Conservation (phyloP, 768 basidiomycete species). For the Termitomyces sp. region DNA sequence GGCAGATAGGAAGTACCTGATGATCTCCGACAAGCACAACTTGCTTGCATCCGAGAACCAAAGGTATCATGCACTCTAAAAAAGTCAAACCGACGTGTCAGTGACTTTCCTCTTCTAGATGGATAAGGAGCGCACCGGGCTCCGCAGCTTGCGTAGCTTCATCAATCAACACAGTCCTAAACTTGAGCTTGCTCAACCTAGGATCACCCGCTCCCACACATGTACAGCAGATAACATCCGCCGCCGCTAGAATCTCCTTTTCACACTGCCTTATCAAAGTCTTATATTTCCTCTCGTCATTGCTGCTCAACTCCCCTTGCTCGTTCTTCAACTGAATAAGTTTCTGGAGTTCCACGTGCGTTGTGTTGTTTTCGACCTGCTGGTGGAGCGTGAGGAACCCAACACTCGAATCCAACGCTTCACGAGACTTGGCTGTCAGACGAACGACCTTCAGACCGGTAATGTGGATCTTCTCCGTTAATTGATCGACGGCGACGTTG, state of each 20-base stretch:
- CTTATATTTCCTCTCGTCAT: constrained; percentile 98
- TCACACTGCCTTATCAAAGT: constrained; percentile 92
- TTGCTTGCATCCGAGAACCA: constrained; percentile 97
- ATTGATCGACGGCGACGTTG: constrained; percentile 98
- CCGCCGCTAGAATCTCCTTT: constrained; percentile 92
- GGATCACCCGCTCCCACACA: constrained; percentile 98
- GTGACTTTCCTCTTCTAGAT: background rate
- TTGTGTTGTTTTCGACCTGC: constrained; percentile 95
- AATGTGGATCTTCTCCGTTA: constrained; percentile 98
- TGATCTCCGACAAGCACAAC: constrained; percentile 98
- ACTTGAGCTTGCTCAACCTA: constrained; percentile 93
- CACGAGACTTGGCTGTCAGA: constrained; percentile 95
- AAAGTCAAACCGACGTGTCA: constrained; percentile 12
- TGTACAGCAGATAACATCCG: constrained; percentile 98
- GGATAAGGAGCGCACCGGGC: constrained; percentile 58
- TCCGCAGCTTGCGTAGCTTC: constrained; percentile 99
- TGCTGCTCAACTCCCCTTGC: constrained; percentile 94
- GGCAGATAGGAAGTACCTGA: constrained; percentile 35
- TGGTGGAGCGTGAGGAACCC: constrained; percentile 93
- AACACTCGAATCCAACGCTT: constrained; percentile 95
- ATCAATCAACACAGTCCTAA: constrained; percentile 96
- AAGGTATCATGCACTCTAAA: constrained; percentile 97
- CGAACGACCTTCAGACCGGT: constrained; percentile 99
- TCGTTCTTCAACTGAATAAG: constrained; percentile 97
- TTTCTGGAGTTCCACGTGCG: constrained; percentile 96